Percentiles rank a stretch among this genome's conserved stretches.
phyloP scores from a whole-genome alignment of 2,329 filamentous ascomycete genomes.

The Chaetomium sp. region DNA sequence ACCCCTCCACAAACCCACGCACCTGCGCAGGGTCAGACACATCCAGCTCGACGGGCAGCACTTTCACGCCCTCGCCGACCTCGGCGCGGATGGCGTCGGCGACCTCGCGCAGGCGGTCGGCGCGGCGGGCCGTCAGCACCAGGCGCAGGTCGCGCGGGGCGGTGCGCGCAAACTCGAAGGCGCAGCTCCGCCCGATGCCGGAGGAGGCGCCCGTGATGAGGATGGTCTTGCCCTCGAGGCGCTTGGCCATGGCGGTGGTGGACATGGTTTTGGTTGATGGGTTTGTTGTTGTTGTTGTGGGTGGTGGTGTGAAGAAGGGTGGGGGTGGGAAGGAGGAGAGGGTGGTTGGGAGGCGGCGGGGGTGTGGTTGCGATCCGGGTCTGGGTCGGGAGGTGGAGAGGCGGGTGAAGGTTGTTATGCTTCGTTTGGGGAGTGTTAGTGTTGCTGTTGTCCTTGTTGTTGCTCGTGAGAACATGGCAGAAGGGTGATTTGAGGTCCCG shows the following conservation, averaged over 20 bases:
- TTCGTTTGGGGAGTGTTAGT: slow-evolving; percentile 2
- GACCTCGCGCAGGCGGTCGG: slow-evolving; percentile 76
- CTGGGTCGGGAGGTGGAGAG: not conserved
- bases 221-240: slow-evolving; percentile 90
- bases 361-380: not conserved
- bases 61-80: slow-evolving; percentile 77
- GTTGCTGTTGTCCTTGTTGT: not conserved
- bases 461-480: slow-evolving; percentile 22
- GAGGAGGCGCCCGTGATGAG: slow-evolving; percentile 90
- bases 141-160: slow-evolving; percentile 77
- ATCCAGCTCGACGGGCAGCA: slow-evolving; percentile 82
- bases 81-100: slow-evolving; percentile 75
- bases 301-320: not conserved
- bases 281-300: slow-evolving; percentile 10
- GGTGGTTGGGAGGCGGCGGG: slow-evolving; percentile 9
- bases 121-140: slow-evolving; percentile 82
- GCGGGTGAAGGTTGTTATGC: not conserved
- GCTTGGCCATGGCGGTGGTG: slow-evolving; percentile 69
- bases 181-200: slow-evolving; percentile 81
- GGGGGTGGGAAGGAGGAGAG: slow-evolving; percentile 14
- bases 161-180: slow-evolving; percentile 91
- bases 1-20: slow-evolving; percentile 65
- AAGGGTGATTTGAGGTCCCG: not conserved
- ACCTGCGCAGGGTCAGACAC: slow-evolving; percentile 80
- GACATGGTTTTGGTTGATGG: slow-evolving; percentile 44